Evolutionary conservation across 306 rosid genomes (phyloP), one percentile per base, ranked within the genome.

Genomic region (Glycine latifolia): DNA sequence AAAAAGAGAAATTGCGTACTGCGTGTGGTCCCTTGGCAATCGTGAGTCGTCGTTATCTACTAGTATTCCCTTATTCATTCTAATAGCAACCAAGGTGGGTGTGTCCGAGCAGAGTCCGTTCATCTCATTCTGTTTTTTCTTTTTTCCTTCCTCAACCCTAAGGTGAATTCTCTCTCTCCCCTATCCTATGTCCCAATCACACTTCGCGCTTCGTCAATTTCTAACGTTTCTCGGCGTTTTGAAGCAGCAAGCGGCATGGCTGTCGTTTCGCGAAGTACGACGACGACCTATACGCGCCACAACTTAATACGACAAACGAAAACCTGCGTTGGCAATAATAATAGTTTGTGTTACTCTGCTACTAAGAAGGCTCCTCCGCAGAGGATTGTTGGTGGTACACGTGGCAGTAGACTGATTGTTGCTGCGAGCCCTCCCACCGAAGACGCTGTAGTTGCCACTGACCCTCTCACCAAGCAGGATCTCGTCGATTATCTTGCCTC

Each of bases 361-460:
- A 73, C 81, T 17, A 84, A 78, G 60, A 70, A 88, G 4, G 84
- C 62, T 50, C 87, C 56, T 52, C 91, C 52, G 17, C 75, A 60
- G 86, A 83, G 72, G 60, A 41, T 61, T 41, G 58, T 10, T 67
- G 76, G 79, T 67, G 4, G 72, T 74, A 83, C 80, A 83, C 85
- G 89, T 31, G 74, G 87, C 39, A 75, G 81, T 48, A 56, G 72
- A 66, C 73, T 82, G 85, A 83, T 92, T 83, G 97, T 96, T 66
- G 89, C 94, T 68, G 97, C 99, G 3, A 91, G 99, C 59, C 97
- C 98, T 78, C 99, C 99, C 8, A 92, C 95, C 4, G 99, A 96
- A 73, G 98, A 96, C 73, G 89, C 97, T 43, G 91, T 94, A 4
- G 84, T 92, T 84, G 90, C 66, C 44, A 74, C 99, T 12, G 87